phyloP scores from a whole-genome alignment of 306 rosid species.

The Quercus berberidifolia region DNA sequence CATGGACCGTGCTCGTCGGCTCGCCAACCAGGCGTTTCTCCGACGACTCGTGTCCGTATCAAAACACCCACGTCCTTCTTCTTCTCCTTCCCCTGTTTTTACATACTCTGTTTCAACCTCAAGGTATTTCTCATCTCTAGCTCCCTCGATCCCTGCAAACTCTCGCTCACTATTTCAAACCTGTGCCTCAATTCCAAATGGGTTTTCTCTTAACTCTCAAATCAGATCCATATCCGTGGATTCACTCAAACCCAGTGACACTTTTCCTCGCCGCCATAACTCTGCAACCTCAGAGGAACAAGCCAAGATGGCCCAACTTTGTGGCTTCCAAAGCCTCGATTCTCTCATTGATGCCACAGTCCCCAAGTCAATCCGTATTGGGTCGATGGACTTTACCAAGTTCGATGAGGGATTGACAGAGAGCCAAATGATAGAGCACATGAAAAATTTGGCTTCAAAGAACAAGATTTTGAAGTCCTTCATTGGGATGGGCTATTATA shows the following conservation, averaged over 20 bases:
- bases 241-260: conserved; percentile 81
- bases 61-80: conserved; percentile 38
- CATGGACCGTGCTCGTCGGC: conserved; percentile 95
- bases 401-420: conserved; percentile 90
- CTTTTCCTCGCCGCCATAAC: conserved; percentile 93
- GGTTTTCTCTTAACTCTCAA: conserved; percentile 24
- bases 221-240: conserved; percentile 78
- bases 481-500: conserved; percentile 97
- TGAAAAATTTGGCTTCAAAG: conserved; percentile 73
- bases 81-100: conserved; percentile 36
- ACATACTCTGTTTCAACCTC: conserved; percentile 44
- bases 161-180: conserved; percentile 16
- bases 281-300: conserved; percentile 90
- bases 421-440: conserved; percentile 86
- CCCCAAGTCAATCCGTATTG: conserved; percentile 77
- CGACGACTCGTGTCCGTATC: conserved; percentile 77
- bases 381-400: conserved; percentile 58
- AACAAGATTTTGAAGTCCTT: conserved; percentile 72
- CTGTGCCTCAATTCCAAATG: no score
- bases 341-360: conserved; percentile 88
- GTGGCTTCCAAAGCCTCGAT: conserved; percentile 66
- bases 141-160: conserved; percentile 40
- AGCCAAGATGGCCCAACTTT: conserved; percentile 56
- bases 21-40: conserved; percentile 83
- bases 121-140: conserved; percentile 59